Percentiles rank a stretch among this genome's conserved stretches.
Evolutionary conservation across 148 eudicot species (phyloP).

Genomic region (Rhododendron vialii): DNA sequence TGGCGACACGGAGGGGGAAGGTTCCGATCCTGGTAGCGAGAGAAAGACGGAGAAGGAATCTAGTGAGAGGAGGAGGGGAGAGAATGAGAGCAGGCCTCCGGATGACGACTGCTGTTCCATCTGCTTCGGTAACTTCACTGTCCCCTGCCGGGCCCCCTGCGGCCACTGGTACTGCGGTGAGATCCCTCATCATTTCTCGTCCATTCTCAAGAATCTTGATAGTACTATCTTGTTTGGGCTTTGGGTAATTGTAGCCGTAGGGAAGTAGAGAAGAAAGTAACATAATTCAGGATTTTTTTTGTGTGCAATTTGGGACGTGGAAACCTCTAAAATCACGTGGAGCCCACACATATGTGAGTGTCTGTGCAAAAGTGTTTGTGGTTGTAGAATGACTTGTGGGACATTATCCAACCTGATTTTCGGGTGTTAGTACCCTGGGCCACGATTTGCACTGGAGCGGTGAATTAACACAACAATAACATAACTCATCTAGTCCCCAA

Average conservation of each 20-base stretch:
- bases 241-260: not conserved
- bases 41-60: not conserved
- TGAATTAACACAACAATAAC: too few relatives aligned
- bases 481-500: too few relatives aligned
- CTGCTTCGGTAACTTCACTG: conserved; percentile 24
- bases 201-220: not conserved
- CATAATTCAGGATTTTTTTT: too few relatives aligned
- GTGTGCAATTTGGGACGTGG: not conserved
- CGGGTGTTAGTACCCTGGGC: not conserved
- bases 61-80: not conserved
- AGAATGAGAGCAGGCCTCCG: conserved; percentile 14
- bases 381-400: not conserved
- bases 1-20: not conserved
- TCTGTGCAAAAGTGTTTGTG: not conserved
- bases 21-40: not conserved
- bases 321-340: not conserved
- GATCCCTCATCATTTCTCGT: not conserved
- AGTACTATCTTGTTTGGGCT: not conserved
- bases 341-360: not conserved
- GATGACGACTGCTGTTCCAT: conserved; percentile 39
- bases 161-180: conserved; percentile 49
- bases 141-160: conserved; percentile 33
- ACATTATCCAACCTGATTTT: not conserved
- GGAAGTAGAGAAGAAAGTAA: not conserved
- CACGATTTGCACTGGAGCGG: too few relatives aligned